Base-by-base conservation (phyloP, 73 alveolate species). In the Blepharisma stoltei region DNA sequence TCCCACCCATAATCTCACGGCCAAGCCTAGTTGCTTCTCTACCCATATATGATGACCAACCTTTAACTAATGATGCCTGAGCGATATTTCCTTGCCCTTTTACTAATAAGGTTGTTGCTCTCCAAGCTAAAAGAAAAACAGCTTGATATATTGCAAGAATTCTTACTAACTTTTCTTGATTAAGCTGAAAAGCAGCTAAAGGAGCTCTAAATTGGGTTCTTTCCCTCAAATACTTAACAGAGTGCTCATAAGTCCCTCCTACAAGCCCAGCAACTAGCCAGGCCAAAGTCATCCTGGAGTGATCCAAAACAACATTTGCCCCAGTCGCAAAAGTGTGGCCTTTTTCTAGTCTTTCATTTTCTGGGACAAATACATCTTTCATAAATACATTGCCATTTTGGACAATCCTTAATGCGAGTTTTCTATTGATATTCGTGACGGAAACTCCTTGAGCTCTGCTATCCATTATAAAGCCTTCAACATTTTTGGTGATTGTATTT, bases 1-100 rank as follows among this genome's bases (percentile, higher is more conserved):
- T 83, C 27, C 98, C 97, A 7, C 98, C 98, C 20, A 80, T 48
- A 32, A 60, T 5, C 23, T 60, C 73, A 8, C 46, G 38, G 5
- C 48, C 73, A 14, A 20, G 37, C 23, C 65, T 50, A 2, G 4
- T 4, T 14, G 73, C 49, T n/a, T 20, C 46, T 20, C 46, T 60
- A 3, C 46, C 46, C 18, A 60, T 20, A 14, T 8, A 20, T n/a
- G 14, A 1, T 2, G 14, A 1, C 18, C 14, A 14, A 60, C 49
- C 23, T 60, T 60, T 60, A 18, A 60, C 46, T 60, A 60, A 60
- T 9, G 49, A n/a, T 0, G 73, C 45, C 2, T 60, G 37, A 25
- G 38, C 73, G 0, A 25, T 20, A 25, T n/a, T 60, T 60, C n/a
- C 73, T 9, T 69, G 25, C 14, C 79, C 79, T 7, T 14, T 9